Base-by-base conservation (phyloP, 495 filamentous ascomycete genomes). In the Annulohypoxylon nitens region DNA sequence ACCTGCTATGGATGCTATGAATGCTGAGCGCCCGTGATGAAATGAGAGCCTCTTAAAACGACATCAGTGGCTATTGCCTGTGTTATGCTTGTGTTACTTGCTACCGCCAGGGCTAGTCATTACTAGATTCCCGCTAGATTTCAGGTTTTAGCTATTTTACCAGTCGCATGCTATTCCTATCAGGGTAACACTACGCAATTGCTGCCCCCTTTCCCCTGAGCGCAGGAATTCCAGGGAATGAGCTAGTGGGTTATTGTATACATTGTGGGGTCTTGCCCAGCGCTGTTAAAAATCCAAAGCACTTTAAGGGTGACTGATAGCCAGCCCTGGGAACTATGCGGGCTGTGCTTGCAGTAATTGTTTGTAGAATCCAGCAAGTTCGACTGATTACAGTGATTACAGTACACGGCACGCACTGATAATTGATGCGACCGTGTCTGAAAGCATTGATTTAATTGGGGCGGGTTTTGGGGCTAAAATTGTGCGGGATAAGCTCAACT, bases 221-320 rank as follows among this genome's bases (percentile, higher is more conserved):
- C 18, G 67, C 63, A 75, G 72, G 67, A 75, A 68, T 75, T 70
- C 67, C 58, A 71, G 72, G 72, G 72, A 70, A 70, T 67, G 58
- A 60, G 53, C 36, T 61, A 36, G 67, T 33, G 37, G 23, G 51
- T 3, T 34, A 64, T 20, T 26, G 48, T 20, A 20, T 6, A 5
- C 25, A 25, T 16, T 26, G 25, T 41, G 59, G 25, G 16, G 43
- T 47, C n/a, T 14, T 10, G 11, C 39, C 39, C 39, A 43, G 39
- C 14, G 12, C 39, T 43, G 4, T 14, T n/a, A 43, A 43, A 47
- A 47, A 47, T 20, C 6, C 18, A 18, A 47, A 47, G 39, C 39
- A 43, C 39, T 43, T 43, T 43, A n/a, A 43, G 12, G 39, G 39
- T 41, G 37, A 41, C 12, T 41, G 37, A 41, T 45, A 45, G 41